Conservation (phyloP, 805 yeast genomes). For the Barnettozyma siamensis region DNA sequence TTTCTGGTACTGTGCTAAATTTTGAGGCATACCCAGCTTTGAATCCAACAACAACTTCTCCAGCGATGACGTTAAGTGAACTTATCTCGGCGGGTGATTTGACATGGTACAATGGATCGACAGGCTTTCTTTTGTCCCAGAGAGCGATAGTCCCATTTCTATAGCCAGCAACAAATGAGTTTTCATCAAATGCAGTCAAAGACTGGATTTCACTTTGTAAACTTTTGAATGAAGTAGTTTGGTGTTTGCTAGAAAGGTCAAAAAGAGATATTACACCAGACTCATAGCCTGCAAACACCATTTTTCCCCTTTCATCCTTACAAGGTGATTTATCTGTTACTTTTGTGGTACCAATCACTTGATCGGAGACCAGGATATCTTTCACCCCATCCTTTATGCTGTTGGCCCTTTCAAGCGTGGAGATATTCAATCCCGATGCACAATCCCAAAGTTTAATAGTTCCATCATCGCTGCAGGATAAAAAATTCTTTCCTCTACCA, state of each 20-base stretch:
- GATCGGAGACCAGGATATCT: constrained; percentile 13
- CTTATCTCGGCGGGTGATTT: constrained; percentile 5
- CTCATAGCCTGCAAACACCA: constrained; percentile 37
- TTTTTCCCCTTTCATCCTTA: too few species aligned
- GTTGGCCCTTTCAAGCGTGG: constrained; percentile 33
- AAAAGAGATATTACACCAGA: constrained; percentile 35
- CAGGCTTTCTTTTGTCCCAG: constrained; percentile 35
- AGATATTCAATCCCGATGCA: constrained; percentile 44
- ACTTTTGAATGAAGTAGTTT: constrained; percentile 23
- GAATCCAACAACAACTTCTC: neutral
- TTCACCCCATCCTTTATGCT: constrained; percentile 33
- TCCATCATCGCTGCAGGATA: constrained; percentile 53
- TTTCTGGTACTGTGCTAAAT: neutral
- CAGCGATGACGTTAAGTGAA: constrained; percentile 9
- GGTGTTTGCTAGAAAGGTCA: constrained; percentile 30
- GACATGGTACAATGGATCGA: constrained; percentile 5
- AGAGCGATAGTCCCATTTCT: constrained; percentile 29
- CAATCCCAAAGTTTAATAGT: constrained; percentile 64
- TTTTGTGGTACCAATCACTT: constrained; percentile 10
- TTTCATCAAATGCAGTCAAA: neutral
- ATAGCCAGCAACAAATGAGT: constrained; percentile 29
- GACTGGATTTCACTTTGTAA: constrained; percentile 15
- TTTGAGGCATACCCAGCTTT: neutral
- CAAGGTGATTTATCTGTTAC: constrained; percentile 46
- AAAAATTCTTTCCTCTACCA: constrained; percentile 63